Evolutionary conservation across 2,329 filamentous ascomycete species (phyloP).

Genomic region (Fusarium sp.): DNA sequence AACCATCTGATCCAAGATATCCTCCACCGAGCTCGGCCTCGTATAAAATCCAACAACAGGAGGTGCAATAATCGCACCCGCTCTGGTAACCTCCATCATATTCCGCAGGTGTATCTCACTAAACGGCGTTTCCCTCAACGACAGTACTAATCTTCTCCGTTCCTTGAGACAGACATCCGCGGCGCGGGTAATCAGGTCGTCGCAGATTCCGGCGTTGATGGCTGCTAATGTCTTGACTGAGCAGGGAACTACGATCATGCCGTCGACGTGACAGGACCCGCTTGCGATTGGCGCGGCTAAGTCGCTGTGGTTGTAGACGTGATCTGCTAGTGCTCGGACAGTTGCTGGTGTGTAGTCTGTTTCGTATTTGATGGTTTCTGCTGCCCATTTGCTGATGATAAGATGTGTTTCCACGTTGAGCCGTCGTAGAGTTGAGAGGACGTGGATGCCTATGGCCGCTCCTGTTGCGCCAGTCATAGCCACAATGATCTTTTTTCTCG

Average conservation of each 20-base stretch:
- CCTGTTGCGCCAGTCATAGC: conserved; percentile 66
- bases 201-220: conserved; percentile 17
- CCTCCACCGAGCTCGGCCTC: conserved; percentile 10
- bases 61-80: conserved; percentile 23
- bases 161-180: conserved; percentile 32
- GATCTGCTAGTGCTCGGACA: conserved; percentile 56
- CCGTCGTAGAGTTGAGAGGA: conserved; percentile 56
- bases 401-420: conserved; percentile 63
- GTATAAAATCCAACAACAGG: conserved; percentile 29
- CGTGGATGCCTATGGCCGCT: conserved; percentile 57
- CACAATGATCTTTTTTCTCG: conserved; percentile 56
- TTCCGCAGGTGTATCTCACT: conserved; percentile 30
- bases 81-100: conserved; percentile 16
- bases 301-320: conserved; percentile 58
- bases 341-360: conserved; percentile 55
- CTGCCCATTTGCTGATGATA: conserved; percentile 63
- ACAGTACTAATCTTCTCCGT: conserved; percentile 1
- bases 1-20: conserved; percentile 25
- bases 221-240: conserved; percentile 20
- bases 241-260: conserved; percentile 27
- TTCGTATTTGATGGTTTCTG: conserved; percentile 62
- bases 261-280: conserved; percentile 19
- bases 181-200: conserved; percentile 13
- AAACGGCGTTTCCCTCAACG: conserved; percentile 12
- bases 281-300: conserved; percentile 53